Evolutionary conservation across 129 eudicot genomes (phyloP), one percentile per base, ranked within the genome.

Genomic region (Tagetes patula): DNA sequence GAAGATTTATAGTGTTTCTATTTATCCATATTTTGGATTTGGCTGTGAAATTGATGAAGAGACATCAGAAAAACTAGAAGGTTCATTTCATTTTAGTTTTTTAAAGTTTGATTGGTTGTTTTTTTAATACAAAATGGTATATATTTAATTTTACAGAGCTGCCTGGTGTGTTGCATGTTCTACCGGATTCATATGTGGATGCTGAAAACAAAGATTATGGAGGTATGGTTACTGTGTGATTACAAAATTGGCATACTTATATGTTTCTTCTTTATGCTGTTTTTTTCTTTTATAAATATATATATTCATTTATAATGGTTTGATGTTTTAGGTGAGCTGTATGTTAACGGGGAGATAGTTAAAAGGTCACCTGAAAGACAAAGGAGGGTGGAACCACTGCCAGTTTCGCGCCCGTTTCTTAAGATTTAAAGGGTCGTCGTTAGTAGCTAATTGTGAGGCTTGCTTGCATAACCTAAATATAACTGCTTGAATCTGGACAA

Each of bases 131-230:
- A 33, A 39, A 41, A 4, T 40, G 30, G 2, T 59, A 14, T 34
- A n/a, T 31, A 39, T 38, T 3, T 20, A 20, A 20, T 81, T 70
- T 14, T 70, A 64, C 92, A 94, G 97, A 89, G 45, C 67, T 90
- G 74, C 99, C 99, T 72, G 97, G 99, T 43, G 99, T 95, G 60
- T 84, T 95, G n/a, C 90, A 90, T 80, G 96, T 94, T 40, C 91
- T 95, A 13, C 99, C 97, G 0, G 97, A 95, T 81, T 95, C 99
- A n/a, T 95, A 95, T 78, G 99, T 95, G 68, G 99, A 95, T 82
- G 85, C 96, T 46, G 97, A 90, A 84, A 86, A 95, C 85, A 88
- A 95, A 79, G 97, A 95, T 67, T 90, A 95, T 58, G 97, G 99
- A 86, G 99, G 96, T 90, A 83, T 45, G 85, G 27, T 20, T 58